Base-by-base conservation (phyloP, 1,284 basidiomycete genomes). In the Sanguinoderma infundibulare region DNA sequence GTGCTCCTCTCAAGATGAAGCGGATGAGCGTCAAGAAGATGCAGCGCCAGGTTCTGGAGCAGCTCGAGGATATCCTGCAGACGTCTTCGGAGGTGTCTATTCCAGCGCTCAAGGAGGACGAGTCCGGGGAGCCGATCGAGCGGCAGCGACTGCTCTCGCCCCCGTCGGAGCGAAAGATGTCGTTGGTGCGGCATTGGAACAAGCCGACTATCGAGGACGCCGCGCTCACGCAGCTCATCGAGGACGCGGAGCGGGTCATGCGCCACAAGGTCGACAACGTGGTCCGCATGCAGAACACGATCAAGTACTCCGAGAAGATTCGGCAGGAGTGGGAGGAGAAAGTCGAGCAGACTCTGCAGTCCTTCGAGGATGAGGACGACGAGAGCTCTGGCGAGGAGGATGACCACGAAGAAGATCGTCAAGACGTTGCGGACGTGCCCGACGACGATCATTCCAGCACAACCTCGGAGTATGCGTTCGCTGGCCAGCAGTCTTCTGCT, bases 281-380 rank as follows among this genome's bases (percentile, higher is more conserved):
- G 51, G 94, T 96, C 61, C 91, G 98, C 44, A 91, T 99, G 90
- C 94, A 98, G 77, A 98, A 98, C 74, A 98, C 96, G 26, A 98
- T 99, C 67, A 85, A 95, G 62, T 99, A 99, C 76, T 91, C 95
- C 36, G 98, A 99, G 79, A 98, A 98, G 78, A 94, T 98, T 28
- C 90, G 98, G 75, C 91, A 92, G 69, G 98, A 99, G 76, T 99
- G 97, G 96, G 93, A 98, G 74, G 92, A 94, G 73, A 89, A 88
- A 69, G 92, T 98, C 30, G 91, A 83, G 58, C 80, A 83, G 68
- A 81, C 85, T 47, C 76, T 98, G 42, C 86, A 83, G 2, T 83
- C 83, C 32, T 78, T 84, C 42, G 84, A 87, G 3, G 87, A 87
- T 39, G 72, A 71, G 20, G 81, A 78, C 44, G 77, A 80, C 2